A percentile compares a stretch with the other conserved stretches of the same genome.
These are phyloP conservation scores for Zygosaccharomyces bailii DNA, from an alignment of 805 yeast genomes.

Conservation along the genomic window DNA sequence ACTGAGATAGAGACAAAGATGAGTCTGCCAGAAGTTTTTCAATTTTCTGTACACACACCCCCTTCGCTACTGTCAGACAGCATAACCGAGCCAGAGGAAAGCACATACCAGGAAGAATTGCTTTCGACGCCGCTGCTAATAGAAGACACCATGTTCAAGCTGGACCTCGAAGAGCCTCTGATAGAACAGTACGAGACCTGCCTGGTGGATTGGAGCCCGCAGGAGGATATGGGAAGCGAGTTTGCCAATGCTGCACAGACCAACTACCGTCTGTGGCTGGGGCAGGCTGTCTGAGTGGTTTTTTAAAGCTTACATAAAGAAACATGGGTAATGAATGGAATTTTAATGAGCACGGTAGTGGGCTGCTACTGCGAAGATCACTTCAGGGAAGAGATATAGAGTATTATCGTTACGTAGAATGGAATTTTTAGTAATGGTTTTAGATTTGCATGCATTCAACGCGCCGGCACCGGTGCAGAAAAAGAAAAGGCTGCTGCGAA, in stretches of 20 bases:
- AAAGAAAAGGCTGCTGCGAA: too few species aligned
- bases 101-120: constrained; percentile 11
- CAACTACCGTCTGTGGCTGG: constrained; percentile 32
- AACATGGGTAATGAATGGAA: constrained; percentile 1
- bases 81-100: constrained; percentile 7
- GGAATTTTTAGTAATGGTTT: too few species aligned
- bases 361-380: too few species aligned
- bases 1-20: not conserved
- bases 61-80: constrained; percentile 15
- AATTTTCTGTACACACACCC: constrained; percentile 7
- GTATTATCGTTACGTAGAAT: too few species aligned
- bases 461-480: too few species aligned
- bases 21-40: constrained; percentile 6
- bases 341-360: not conserved
- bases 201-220: constrained; percentile 10
- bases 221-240: constrained; percentile 10
- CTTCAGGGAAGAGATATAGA: too few species aligned
- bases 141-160: constrained; percentile 15
- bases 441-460: too few species aligned
- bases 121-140: constrained; percentile 11
- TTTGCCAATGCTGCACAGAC: constrained; percentile 32
- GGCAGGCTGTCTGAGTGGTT: not conserved
- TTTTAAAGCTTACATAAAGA: constrained; percentile 1
- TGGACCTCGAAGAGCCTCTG: constrained; percentile 13
- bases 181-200: constrained; percentile 5